Evolutionary conservation across 2,329 filamentous ascomycete genomes (phyloP).

Genomic region (Aschersonia sp.): DNA sequence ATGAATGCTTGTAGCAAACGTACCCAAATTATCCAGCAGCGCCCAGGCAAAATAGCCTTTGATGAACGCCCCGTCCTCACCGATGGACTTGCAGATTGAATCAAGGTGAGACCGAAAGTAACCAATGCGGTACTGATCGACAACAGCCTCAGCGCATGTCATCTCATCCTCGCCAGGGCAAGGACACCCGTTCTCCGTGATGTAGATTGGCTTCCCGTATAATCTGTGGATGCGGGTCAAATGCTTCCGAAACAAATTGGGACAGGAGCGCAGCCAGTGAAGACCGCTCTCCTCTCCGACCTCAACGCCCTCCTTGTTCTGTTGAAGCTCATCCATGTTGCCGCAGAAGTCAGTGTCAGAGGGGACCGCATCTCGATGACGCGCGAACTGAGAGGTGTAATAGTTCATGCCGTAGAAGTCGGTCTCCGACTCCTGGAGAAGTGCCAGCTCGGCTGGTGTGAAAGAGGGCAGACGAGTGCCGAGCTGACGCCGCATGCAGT

Average conservation of each 20-base stretch:
- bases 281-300: conserved; percentile 18
- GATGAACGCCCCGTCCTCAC: conserved; percentile 15
- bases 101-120: conserved; percentile 25
- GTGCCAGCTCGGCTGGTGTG: conserved; percentile 11
- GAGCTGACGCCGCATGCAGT: conserved; percentile 20
- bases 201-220: conserved; percentile 14
- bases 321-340: conserved; percentile 17
- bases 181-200: conserved; percentile 20
- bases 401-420: conserved; percentile 27
- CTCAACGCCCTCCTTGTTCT: conserved; percentile 13
- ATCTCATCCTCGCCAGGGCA: conserved; percentile 20
- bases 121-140: conserved; percentile 19
- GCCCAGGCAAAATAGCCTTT: conserved; percentile 21
- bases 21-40: conserved; percentile 20
- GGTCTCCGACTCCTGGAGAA: conserved; percentile 11
- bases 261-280: conserved; percentile 18
- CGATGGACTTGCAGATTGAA: conserved; percentile 16
- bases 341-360: conserved; percentile 16
- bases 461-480: conserved; percentile 16
- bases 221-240: conserved; percentile 11
- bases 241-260: conserved; percentile 14
- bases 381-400: conserved; percentile 22
- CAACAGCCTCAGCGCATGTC: conserved; percentile 12
- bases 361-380: conserved; percentile 11
- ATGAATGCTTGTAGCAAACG: conserved; percentile 1